Evolutionary conservation across 177 flowering plant species (phyloP).

Genomic region (Vitis hybrid): DNA sequence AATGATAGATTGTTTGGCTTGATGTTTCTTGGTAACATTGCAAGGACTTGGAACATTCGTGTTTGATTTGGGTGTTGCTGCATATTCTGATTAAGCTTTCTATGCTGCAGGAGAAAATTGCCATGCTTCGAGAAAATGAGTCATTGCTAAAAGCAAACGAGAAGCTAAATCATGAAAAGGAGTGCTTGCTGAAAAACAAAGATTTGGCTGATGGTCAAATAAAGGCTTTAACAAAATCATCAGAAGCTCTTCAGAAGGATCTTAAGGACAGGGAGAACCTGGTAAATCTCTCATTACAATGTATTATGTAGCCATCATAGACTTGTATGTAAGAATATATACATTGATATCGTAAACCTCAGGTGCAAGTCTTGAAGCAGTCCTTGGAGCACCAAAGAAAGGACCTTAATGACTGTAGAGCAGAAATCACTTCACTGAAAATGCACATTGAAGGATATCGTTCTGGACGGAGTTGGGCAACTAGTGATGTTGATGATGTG

Average conservation of each 20-base stretch:
- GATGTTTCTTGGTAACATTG: neutral
- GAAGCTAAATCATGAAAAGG: conserved; percentile 55
- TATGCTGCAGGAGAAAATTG: conserved; percentile 78
- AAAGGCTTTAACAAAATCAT: conserved; percentile 60
- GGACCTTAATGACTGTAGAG: conserved; percentile 84
- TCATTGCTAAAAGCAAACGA: conserved; percentile 57
- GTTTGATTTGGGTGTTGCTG: conserved; percentile 1
- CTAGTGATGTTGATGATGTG: conserved; percentile 36
- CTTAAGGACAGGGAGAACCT: conserved; percentile 75
- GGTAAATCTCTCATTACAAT: conserved; percentile 38
- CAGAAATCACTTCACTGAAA: conserved; percentile 90
- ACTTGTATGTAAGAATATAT: neutral
- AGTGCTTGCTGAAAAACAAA: conserved; percentile 53
- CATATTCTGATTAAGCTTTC: conserved; percentile 1
- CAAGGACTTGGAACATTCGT: no score
- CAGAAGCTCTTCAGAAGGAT: conserved; percentile 75
- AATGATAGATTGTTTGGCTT: neutral
- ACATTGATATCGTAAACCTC: conserved; percentile 13
- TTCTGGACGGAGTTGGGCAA: conserved; percentile 35
- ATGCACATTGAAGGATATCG: conserved; percentile 82
- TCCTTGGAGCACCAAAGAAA: conserved; percentile 68
- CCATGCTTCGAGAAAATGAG: conserved; percentile 72
- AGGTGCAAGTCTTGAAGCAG: conserved; percentile 78
- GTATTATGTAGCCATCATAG: conserved; percentile 3
- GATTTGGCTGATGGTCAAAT: conserved; percentile 75